Percentiles rank a stretch among this genome's conserved stretches.
Conservation (phyloP, 2,329 filamentous ascomycete species). For the Scorias spongiosa region DNA sequence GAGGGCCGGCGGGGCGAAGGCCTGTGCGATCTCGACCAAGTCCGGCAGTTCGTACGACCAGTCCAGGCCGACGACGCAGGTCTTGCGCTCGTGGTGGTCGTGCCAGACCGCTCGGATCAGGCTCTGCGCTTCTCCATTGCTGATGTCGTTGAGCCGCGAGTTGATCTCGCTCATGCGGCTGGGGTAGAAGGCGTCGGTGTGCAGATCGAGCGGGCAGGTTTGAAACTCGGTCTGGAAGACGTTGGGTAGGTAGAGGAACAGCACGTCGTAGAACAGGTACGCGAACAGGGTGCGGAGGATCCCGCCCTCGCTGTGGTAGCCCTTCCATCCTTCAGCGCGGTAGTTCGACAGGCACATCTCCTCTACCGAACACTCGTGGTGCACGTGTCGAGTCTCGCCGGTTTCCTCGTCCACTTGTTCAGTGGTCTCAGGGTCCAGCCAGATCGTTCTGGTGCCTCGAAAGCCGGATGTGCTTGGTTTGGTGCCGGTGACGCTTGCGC, state of each 20-base stretch:
- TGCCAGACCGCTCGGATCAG: slow-evolving; percentile 56
- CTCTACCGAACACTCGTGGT: slow-evolving; percentile 62
- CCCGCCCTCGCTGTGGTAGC: slow-evolving; percentile 83
- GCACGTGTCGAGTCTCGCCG: neutral
- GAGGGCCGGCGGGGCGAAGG: slow-evolving; percentile 67
- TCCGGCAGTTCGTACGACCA: slow-evolving; percentile 77
- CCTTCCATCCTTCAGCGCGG: slow-evolving; percentile 67
- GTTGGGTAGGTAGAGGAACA: slow-evolving; percentile 87
- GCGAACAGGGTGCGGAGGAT: slow-evolving; percentile 70
- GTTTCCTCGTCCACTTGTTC: slow-evolving; percentile 1
- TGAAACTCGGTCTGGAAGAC: slow-evolving; percentile 95
- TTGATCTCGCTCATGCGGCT: slow-evolving; percentile 82
- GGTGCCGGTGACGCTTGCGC: slow-evolving; percentile 24
- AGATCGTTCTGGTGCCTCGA: slow-evolving; percentile 59
- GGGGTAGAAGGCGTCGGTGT: slow-evolving; percentile 84
- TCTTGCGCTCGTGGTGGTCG: slow-evolving; percentile 51
- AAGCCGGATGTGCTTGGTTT: slow-evolving; percentile 14
- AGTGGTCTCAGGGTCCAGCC: slow-evolving; percentile 53
- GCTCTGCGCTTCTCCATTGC: slow-evolving; percentile 57
- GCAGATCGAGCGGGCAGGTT: slow-evolving; percentile 80
- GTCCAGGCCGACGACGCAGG: slow-evolving; percentile 80
- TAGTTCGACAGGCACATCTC: slow-evolving; percentile 87
- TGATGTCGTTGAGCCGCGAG: slow-evolving; percentile 68
- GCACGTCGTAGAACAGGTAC: slow-evolving; percentile 85
- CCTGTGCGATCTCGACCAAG: slow-evolving; percentile 59